Conservation (phyloP, 768 basidiomycete genomes). For the Leccinum aurantiacum region DNA sequence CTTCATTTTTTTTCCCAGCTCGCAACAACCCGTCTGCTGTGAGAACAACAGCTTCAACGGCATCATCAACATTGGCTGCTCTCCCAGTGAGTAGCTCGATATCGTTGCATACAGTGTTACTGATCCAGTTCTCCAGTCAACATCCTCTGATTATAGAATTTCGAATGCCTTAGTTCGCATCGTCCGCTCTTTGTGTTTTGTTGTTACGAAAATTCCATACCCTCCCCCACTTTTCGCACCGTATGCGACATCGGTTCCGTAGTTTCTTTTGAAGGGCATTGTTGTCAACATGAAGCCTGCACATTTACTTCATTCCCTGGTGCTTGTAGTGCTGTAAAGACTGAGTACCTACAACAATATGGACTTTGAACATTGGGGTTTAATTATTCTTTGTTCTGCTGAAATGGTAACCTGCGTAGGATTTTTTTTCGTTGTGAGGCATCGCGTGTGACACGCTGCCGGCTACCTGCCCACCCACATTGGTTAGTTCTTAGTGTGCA, state of each 20-base stretch:
- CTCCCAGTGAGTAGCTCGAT: slow-evolving; percentile 30
- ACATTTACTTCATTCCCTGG: not conserved
- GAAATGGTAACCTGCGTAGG: not conserved
- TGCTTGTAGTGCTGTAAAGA: not conserved
- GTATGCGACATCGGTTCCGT: not conserved
- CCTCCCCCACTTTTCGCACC: slow-evolving; percentile 3
- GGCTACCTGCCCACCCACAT: not conserved
- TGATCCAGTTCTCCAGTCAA: slow-evolving; percentile 16
- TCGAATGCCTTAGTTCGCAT: not conserved
- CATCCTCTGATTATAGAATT: slow-evolving; percentile 21
- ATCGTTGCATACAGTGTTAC: not conserved
- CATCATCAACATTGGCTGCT: slow-evolving; percentile 41
- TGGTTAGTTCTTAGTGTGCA: not conserved
- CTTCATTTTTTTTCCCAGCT: slow-evolving; percentile 22
- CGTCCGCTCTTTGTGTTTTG: slow-evolving; percentile 22
- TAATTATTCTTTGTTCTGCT: not conserved
- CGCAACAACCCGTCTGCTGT: slow-evolving; percentile 42
- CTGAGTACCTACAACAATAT: not conserved
- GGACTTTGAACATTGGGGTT: not conserved
- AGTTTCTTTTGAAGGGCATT: not conserved
- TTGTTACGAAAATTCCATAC: slow-evolving; percentile 14
- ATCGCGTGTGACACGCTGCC: not conserved
- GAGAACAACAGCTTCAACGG: slow-evolving; percentile 34
- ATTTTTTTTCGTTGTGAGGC: not conserved
- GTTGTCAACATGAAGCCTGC: not conserved